Conservation (phyloP, 2,329 filamentous ascomycete genomes). For the Chaetothyriales sp. region DNA sequence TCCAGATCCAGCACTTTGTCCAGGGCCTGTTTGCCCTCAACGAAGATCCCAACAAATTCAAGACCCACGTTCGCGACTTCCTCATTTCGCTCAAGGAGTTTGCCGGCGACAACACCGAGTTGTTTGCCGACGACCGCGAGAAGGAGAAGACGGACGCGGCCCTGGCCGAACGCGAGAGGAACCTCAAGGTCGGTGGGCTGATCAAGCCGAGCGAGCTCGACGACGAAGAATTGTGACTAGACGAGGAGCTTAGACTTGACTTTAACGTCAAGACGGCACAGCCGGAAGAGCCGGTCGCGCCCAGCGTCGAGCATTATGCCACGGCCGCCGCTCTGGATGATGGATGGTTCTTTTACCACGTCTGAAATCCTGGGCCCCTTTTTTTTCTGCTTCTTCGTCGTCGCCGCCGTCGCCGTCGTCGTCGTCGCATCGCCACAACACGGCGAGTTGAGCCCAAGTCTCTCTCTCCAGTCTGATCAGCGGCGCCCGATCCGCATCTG, state of each 20-base stretch:
- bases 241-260: constrained; percentile 46
- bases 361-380: background rate
- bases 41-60: constrained; percentile 84
- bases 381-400: too few species aligned
- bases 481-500: background rate
- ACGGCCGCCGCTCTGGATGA: constrained; percentile 4
- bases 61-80: constrained; percentile 90
- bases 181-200: constrained; percentile 87
- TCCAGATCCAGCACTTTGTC: constrained; percentile 81
- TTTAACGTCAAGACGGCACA: constrained; percentile 7
- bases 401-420: too few species aligned
- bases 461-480: background rate
- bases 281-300: constrained; percentile 1
- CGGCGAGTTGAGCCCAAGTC: background rate
- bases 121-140: constrained; percentile 90
- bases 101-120: constrained; percentile 82
- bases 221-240: constrained; percentile 71
- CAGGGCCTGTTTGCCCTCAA: constrained; percentile 79
- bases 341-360: background rate
- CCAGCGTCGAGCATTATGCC: constrained; percentile 17
- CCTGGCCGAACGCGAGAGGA: constrained; percentile 76
- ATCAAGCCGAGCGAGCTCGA: constrained; percentile 96
- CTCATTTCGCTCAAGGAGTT: constrained; percentile 96
- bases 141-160: constrained; percentile 76
- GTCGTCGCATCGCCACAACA: background rate